Evolutionary conservation across 768 basidiomycete genomes (phyloP).

Genomic region (Suillus plorans): DNA sequence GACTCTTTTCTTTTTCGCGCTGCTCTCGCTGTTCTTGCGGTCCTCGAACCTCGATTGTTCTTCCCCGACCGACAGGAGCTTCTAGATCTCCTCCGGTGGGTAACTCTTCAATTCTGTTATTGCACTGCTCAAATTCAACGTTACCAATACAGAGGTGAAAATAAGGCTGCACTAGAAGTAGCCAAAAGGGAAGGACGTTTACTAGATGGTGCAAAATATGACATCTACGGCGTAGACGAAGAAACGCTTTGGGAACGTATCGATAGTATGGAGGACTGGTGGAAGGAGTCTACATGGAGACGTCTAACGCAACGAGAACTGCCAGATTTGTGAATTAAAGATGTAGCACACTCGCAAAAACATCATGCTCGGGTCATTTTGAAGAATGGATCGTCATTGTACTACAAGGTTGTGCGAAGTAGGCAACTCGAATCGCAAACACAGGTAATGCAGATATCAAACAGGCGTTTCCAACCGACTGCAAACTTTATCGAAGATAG

Average conservation of each 20-base stretch:
- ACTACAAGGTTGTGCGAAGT: neutral
- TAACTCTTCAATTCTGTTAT: slow-evolving; percentile 1
- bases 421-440: neutral
- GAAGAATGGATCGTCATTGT: neutral
- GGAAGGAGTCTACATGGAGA: slow-evolving; percentile 90
- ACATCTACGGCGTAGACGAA: slow-evolving; percentile 84
- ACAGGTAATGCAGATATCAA: neutral
- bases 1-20: slow-evolving; percentile 88
- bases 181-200: slow-evolving; percentile 68
- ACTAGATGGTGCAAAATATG: slow-evolving; percentile 74
- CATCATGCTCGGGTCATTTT: neutral
- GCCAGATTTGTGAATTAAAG: slow-evolving; percentile 53
- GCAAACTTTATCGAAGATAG: neutral
- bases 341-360: neutral
- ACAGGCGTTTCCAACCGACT: neutral
- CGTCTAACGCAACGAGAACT: slow-evolving; percentile 80
- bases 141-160: slow-evolving; percentile 61
- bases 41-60: slow-evolving; percentile 83
- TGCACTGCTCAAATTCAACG: slow-evolving; percentile 12
- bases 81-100: slow-evolving; percentile 73
- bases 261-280: slow-evolving; percentile 84
- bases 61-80: slow-evolving; percentile 83
- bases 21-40: slow-evolving; percentile 77
- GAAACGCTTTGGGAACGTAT: slow-evolving; percentile 84
- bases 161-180: slow-evolving; percentile 79